phyloP scores from a whole-genome alignment of 1,284 basidiomycete genomes.

The Wallemia mellicola region DNA sequence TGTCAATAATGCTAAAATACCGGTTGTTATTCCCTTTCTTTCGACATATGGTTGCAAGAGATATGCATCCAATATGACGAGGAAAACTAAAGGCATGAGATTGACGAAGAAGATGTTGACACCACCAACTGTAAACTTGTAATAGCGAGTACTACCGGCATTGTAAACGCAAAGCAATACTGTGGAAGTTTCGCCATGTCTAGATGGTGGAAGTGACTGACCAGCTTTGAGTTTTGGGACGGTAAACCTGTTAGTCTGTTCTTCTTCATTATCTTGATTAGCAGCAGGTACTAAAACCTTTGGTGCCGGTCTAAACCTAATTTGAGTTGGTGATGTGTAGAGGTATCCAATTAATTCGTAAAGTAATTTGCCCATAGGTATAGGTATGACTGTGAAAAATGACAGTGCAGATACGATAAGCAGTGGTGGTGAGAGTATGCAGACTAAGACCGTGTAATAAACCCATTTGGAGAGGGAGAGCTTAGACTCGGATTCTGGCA shows the following conservation, averaged over 20 bases:
- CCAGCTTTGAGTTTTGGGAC: slow-evolving; percentile 28
- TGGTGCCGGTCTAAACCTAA: slow-evolving; percentile 71
- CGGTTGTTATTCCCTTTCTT: slow-evolving; percentile 19
- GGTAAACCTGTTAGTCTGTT: slow-evolving; percentile 23
- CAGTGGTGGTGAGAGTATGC: slow-evolving; percentile 65
- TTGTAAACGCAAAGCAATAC: slow-evolving; percentile 85
- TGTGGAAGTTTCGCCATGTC: slow-evolving; percentile 24
- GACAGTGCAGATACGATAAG: slow-evolving; percentile 57
- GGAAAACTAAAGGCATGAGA: slow-evolving; percentile 71
- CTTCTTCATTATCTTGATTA: slow-evolving; percentile 7
- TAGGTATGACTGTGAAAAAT: slow-evolving; percentile 75
- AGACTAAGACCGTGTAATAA: slow-evolving; percentile 48
- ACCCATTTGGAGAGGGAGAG: slow-evolving; percentile 13
- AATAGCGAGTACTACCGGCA: slow-evolving; percentile 71
- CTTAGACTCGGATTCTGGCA: slow-evolving; percentile 11
- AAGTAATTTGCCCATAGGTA: slow-evolving; percentile 90
- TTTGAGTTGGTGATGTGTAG: slow-evolving; percentile 43
- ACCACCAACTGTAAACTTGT: slow-evolving; percentile 96
- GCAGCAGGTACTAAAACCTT: slow-evolving; percentile 18
- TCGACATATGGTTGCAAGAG: slow-evolving; percentile 46
- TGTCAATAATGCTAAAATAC: slow-evolving; percentile 35
- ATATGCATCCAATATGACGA: slow-evolving; percentile 79
- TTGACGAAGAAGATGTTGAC: slow-evolving; percentile 98
- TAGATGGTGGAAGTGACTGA: slow-evolving; percentile 39
- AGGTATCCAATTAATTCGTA: slow-evolving; percentile 76